phyloP scores from a whole-genome alignment of 1,139 yeast genomes.

The Candida gigantensis region DNA sequence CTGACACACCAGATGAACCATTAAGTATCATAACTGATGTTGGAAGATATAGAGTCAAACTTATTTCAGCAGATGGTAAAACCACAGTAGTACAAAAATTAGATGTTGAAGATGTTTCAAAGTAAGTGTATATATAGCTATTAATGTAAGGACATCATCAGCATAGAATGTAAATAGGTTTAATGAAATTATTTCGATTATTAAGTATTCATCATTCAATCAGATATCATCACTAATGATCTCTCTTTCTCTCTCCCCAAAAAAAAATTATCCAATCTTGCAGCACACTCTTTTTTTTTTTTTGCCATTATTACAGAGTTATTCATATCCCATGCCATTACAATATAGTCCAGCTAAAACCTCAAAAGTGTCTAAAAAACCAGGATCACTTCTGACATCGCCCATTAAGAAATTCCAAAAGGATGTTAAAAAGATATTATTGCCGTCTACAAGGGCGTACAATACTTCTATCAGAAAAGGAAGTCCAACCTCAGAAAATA shows the following conservation, averaged over 20 bases:
- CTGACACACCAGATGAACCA: conserved; percentile 15
- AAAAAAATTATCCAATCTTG: not conserved
- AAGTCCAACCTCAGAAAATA: conserved; percentile 6
- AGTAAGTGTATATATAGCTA: conserved; percentile 6
- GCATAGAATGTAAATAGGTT: conserved; percentile 4
- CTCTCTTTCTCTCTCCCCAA: too few species aligned
- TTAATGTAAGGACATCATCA: not conserved
- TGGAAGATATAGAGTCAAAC: conserved; percentile 35
- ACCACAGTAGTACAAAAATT: conserved; percentile 8
- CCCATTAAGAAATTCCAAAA: conserved; percentile 27
- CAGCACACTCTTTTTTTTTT: not conserved
- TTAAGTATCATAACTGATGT: conserved; percentile 22
- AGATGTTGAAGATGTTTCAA: conserved; percentile 10
- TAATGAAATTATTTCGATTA: too few species aligned
- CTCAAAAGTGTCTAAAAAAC: conserved; percentile 27
- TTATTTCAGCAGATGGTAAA: conserved; percentile 27
- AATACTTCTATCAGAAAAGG: conserved; percentile 15
- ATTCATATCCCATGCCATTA: conserved; percentile 12
- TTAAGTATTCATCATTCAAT: too few species aligned
- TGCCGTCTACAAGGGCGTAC: conserved; percentile 29
- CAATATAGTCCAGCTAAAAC: conserved; percentile 47
- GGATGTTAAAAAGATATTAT: conserved; percentile 23
- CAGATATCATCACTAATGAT: too few species aligned
- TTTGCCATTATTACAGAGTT: not conserved
- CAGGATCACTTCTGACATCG: conserved; percentile 20